phyloP scores from a whole-genome alignment of 371 early-diverging fungal species.

The Apophysomyces ossiformis region DNA sequence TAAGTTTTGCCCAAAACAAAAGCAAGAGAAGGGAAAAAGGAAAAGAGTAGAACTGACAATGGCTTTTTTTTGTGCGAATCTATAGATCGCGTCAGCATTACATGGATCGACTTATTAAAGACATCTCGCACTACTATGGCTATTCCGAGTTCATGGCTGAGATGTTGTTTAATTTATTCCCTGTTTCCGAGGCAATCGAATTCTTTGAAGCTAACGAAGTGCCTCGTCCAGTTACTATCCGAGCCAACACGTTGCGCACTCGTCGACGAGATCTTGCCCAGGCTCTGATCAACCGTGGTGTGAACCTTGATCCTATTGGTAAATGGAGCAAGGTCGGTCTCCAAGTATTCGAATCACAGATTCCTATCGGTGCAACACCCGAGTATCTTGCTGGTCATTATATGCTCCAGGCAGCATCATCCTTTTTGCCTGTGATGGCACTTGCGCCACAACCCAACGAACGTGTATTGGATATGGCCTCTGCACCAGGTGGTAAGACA shows the following conservation, averaged over 20 bases:
- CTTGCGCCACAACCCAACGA: conserved; percentile 94
- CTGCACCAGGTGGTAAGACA: conserved; percentile 99
- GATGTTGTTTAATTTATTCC: conserved; percentile 91
- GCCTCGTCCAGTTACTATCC: conserved; percentile 96
- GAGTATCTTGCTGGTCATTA: conserved; percentile 99
- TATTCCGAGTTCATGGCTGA: conserved; percentile 95
- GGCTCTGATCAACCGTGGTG: conserved; percentile 94
- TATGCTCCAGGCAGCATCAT: conserved; percentile 98
- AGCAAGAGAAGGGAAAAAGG: too few relatives aligned
- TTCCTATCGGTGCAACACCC: conserved; percentile 97
- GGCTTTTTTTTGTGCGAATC: not conserved
- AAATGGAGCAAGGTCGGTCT: conserved; percentile 94
- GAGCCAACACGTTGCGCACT: conserved; percentile 97
- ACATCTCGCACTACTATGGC: conserved; percentile 91
- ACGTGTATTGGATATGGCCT: conserved; percentile 98
- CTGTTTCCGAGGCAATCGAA: conserved; percentile 91
- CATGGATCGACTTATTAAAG: conserved; percentile 84
- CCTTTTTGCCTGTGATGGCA: conserved; percentile 98
- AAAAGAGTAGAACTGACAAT: too few relatives aligned
- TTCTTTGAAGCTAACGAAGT: conserved; percentile 99
- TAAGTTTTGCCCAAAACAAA: conserved; percentile 19
- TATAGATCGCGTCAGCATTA: conserved; percentile 81
- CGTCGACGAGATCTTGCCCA: conserved; percentile 96
- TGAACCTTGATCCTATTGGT: conserved; percentile 97
- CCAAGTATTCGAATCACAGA: conserved; percentile 90